Evolutionary conservation across 306 rosid genomes (phyloP).

Genomic region (Cucurbita ficifolia): DNA sequence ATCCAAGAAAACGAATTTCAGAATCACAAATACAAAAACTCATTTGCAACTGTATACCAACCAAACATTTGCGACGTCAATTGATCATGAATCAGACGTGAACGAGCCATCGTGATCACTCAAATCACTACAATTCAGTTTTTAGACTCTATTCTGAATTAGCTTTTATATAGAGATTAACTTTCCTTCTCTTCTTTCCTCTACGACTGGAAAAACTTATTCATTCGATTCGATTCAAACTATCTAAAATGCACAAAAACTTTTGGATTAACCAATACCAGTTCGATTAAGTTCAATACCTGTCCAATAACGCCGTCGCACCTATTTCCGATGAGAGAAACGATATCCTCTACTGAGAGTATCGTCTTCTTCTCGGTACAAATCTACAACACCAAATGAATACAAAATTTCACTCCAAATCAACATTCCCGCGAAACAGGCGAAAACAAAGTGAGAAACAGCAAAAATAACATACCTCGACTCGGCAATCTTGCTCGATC

Average conservation of each 20-base stretch:
- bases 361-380: constrained; percentile 92
- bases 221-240: not conserved
- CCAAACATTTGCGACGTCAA: not conserved
- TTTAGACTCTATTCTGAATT: not conserved
- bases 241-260: not conserved
- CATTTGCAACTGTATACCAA: not conserved
- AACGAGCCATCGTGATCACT: not conserved
- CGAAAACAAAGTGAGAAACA: not conserved
- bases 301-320: constrained; percentile 98
- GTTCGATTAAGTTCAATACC: constrained; percentile 20
- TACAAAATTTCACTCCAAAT: not conserved
- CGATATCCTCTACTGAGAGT: constrained; percentile 79
- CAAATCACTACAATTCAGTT: not conserved
- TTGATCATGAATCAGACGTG: not conserved
- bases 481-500: constrained; percentile 72
- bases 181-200: not conserved
- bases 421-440: not conserved
- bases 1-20: constrained; percentile 6
- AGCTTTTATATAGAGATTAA: not conserved
- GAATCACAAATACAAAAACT: not conserved
- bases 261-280: not conserved
- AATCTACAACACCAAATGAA: constrained; percentile 25
- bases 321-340: constrained; percentile 79
- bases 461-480: constrained; percentile 45
- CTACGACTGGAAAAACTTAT: not conserved